Base-by-base conservation (phyloP, 164 flowering plant genomes). In the Liquidambar formosana region DNA sequence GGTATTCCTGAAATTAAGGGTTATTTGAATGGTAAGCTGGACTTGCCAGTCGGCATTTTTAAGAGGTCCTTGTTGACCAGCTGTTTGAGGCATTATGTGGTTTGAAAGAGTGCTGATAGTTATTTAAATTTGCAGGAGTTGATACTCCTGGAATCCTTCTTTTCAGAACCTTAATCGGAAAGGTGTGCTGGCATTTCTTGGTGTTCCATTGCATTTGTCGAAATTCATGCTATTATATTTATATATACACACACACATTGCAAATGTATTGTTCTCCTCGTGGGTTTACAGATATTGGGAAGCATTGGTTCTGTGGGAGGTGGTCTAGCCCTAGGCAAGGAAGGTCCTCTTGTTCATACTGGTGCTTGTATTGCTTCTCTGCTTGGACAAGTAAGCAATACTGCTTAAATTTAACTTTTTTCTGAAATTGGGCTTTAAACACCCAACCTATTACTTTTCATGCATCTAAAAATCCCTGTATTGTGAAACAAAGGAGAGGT, bases 321-420 rank as follows among this genome's bases (percentile, higher is more conserved):
- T 70, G 99, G 99, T 27, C 84, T 95, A 69, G 99, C 99, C 54
- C 78, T 95, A 51, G 99, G 99, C 27, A 95, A 93, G 81, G 99
- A 95, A 88, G 99, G 99, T 41, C 99, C 99, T 70, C 97, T 95
- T 74, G 99, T 95, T 58, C 99, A 95, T 66, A 93, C 86, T 66
- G 99, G 99, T 82, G 99, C 99, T 71, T 95, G 99, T 80, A 95
- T 95, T 80, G 99, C 99, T 70, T 95, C 99, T 51, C 83, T 95
- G 82, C 89, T 95, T 71, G 99, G 99, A 65, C 97, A 95, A 76
- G 99, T 93, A 78, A 87, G 84, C 52, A 62, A 18, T 22, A 9
- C 28, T 44, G 21, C 33, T 43, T 57, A 4, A 19, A 45, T n/a
- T n/a, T n/a, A n/a, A n/a, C n/a, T n/a, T n/a, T n/a, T n/a, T n/a